Base-by-base conservation (phyloP, 1,284 basidiomycete genomes). In the Peniophora sp. region DNA sequence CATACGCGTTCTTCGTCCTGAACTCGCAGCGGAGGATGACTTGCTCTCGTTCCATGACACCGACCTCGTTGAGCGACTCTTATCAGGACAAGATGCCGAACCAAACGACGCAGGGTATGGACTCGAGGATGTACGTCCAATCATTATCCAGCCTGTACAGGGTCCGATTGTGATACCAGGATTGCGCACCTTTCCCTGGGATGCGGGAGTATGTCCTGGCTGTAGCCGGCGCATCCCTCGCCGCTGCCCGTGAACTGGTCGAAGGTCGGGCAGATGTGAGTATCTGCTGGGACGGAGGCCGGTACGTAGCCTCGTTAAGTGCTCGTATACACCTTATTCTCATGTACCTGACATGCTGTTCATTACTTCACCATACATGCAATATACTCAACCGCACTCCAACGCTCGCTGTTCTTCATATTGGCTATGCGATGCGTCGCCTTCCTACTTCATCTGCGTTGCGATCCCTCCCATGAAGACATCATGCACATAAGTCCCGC, bases 211-310 rank as follows among this genome's bases (percentile, higher is more conserved):
- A 97, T 58, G 80, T 87, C 2, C 69, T 69, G 2, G 69, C 85
- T 5, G 73, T 96, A 0, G 90, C 86, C 0, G 91, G 92, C 0
- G 87, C 88, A 0, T 80, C 90, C 0, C 70, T 89, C 18, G 81
- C 81, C 2, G 92, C 88, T 0, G 86, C 82, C 3, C 73, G 78
- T 9, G 69, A 77, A 2, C 70, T 97, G 3, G 72, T 74, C 9
- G 65, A 75, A 1, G 71, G 71, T n/a, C 51, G 67, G 1, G 74
- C 77, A 2, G 76, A 87, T 34, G 69, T 88, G 11, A 80, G 85
- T 0, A 81, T 97, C 32, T 83, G 79, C 58, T 97, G 90, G 89
- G 88, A 90, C 55, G 89, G 90, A 8, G 89, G 91, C 45, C 78
- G 88, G 76, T 83, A 62, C 58, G 71, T 52, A 1, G 3, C 43